Evolutionary conservation across 1,284 basidiomycete genomes (phyloP), one percentile per base, ranked within the genome.

Genomic region (Microbotryum violaceum): DNA sequence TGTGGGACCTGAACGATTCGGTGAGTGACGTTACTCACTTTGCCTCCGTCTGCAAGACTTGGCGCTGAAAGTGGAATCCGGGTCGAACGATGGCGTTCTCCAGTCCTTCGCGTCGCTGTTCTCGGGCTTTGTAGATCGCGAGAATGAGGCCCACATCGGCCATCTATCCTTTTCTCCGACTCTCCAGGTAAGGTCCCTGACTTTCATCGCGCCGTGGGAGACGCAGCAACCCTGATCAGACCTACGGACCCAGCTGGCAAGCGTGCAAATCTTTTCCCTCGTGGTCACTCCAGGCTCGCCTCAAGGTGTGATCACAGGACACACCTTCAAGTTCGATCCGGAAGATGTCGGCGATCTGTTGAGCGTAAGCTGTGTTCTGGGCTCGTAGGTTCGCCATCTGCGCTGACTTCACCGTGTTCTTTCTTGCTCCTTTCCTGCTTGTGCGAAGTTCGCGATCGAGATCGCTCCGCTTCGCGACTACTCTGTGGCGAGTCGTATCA

Each of bases 291-390:
- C 78, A 48, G 82, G 81, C n/a, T 78, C 80, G 10, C 51, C 57
- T 4, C 48, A 61, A 56, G 85, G 83, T 0, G 77, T 83, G 45
- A 76, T 83, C 47, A 80, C 82, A 37, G 84, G 83, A 14, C 85
- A 82, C 70, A 80, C 80, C 1, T 85, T 93, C 74, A 79, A 82
- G 5, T 91, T 88, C 73, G 83, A 91, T 66, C 84, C 86, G 6
- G 74, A 76, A 6, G 25, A 7, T 10, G 23, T 16, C 20, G 37
- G 49, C 37, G n/a, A 33, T 21, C 9, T 56, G 6, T 29, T 42
- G 20, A 21, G 45, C 5, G 54, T 61, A 21, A 46, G 44, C 25
- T 21, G 16, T 27, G 9, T 29, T 6, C n/a, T 47, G 10, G 5
- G 2, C 9, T 16, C 18, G n/a, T 27, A 33, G 14, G 27, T 18